A percentile compares a stretch with the other conserved stretches of the same genome.
Conservation (phyloP, 192 early-diverging fungal species). For the Funneliformis mosseae region DNA sequence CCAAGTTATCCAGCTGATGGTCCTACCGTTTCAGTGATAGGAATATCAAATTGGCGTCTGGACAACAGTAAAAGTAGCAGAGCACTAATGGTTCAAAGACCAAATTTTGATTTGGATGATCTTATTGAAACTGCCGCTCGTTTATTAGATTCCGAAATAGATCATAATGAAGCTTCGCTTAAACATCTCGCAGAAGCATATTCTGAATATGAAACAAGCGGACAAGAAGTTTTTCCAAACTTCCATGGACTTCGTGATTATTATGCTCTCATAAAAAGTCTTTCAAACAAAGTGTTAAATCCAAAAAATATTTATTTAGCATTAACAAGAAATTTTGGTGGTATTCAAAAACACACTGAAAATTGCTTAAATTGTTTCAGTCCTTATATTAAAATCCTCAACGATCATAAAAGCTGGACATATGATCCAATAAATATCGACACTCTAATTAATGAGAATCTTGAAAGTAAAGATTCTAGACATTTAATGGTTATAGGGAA, state of each 20-base stretch:
- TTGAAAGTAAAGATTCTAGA: not conserved
- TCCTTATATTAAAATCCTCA: not conserved
- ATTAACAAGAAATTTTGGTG: slow-evolving; percentile 22
- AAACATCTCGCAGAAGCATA: not conserved
- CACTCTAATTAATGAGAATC: slow-evolving; percentile 7
- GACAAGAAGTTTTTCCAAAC: slow-evolving; percentile 7
- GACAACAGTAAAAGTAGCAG: slow-evolving; percentile 34
- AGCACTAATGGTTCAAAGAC: slow-evolving; percentile 32
- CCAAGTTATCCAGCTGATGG: slow-evolving; percentile 30
- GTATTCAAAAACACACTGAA: slow-evolving; percentile 5
- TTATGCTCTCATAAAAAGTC: slow-evolving; percentile 2
- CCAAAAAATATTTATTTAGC: not conserved
- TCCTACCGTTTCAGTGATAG: slow-evolving; percentile 31
- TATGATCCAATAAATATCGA: slow-evolving; percentile 1
- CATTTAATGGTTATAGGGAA: slow-evolving; percentile 9
- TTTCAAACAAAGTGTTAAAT: not conserved
- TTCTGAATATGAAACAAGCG: not conserved
- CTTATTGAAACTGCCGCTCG: not conserved
- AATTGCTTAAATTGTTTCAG: slow-evolving; percentile 11
- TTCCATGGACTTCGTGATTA: slow-evolving; percentile 31
- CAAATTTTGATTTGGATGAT: slow-evolving; percentile 17
- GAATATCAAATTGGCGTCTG: slow-evolving; percentile 36
- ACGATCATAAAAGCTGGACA: not conserved
- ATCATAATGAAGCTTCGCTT: not conserved
- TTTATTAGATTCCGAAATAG: not conserved